Evolutionary conservation across 2,329 filamentous ascomycete genomes (phyloP).

Genomic region (Geoglossum cookeanum): DNA sequence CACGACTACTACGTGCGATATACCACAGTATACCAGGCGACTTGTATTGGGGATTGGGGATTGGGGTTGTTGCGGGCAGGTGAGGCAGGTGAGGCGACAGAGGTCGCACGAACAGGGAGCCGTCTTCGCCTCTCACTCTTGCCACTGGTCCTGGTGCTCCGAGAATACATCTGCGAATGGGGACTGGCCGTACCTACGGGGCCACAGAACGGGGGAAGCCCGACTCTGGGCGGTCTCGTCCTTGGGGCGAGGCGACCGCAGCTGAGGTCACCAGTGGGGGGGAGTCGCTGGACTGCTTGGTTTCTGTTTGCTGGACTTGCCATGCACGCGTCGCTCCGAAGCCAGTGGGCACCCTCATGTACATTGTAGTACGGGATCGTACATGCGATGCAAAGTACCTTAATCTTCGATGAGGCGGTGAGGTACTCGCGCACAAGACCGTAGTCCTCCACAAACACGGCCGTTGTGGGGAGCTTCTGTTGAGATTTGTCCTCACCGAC

Average conservation of each 20-base stretch:
- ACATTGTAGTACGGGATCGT: background rate
- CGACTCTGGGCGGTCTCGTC: background rate
- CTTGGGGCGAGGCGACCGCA: background rate
- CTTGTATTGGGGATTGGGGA: no score
- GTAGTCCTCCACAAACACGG: background rate
- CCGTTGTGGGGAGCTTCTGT: background rate
- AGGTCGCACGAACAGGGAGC: background rate
- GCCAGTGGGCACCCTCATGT: background rate
- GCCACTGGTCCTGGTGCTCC: background rate
- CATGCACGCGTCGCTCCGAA: background rate
- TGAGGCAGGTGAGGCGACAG: background rate
- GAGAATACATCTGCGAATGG: background rate
- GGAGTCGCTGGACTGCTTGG: background rate
- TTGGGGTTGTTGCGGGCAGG: background rate
- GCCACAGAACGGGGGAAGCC: background rate
- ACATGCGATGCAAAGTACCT: constrained; percentile 3
- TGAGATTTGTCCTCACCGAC: background rate
- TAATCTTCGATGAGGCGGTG: constrained; percentile 2
- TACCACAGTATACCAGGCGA: no score
- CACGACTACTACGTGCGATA: background rate
- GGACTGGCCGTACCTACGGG: background rate
- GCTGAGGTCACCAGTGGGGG: background rate
- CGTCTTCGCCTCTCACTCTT: background rate
- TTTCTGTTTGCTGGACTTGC: background rate
- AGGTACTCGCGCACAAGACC: background rate